These are phyloP conservation scores for Incumbomyces lentus DNA, from an alignment of 2,329 filamentous ascomycete species.

Conservation along the genomic window DNA sequence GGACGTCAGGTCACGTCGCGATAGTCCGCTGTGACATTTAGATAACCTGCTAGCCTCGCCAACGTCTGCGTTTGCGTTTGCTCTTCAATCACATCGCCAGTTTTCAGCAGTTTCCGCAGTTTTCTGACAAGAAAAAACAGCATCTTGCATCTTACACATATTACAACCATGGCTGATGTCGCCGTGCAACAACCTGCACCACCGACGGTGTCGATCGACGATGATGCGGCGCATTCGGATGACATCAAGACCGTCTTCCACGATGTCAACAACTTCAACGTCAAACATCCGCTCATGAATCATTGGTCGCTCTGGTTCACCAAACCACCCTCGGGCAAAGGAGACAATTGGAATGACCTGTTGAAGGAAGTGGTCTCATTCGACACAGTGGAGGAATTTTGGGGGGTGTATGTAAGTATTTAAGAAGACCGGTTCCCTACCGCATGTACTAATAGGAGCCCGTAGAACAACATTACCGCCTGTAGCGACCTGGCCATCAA, in stretches of 20 bases:
- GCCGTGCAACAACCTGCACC: conserved; percentile 17
- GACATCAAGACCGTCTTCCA: conserved; percentile 89
- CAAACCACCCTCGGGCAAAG: conserved; percentile 42
- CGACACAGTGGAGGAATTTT: conserved; percentile 97
- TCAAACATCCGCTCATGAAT: conserved; percentile 96
- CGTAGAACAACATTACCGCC: conserved; percentile 92
- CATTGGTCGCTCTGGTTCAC: conserved; percentile 83
- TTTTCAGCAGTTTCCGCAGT: background rate
- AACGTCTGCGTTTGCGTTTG: too few species aligned
- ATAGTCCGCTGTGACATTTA: too few species aligned
- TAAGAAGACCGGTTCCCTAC: background rate
- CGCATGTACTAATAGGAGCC: background rate
- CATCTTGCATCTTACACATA: background rate
- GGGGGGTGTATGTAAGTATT: conserved; percentile 87
- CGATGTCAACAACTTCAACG: conserved; percentile 97
- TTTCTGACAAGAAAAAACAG: background rate
- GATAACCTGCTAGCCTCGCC: too few species aligned
- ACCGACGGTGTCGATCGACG: conserved; percentile 33
- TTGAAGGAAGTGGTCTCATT: conserved; percentile 98
- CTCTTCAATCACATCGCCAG: too few species aligned
- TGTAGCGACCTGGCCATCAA: conserved; percentile 93
- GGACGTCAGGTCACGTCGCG: too few species aligned
- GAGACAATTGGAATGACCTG: conserved; percentile 97
- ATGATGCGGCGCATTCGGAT: conserved; percentile 44
- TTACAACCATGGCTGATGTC: conserved; percentile 20